A percentile compares a stretch with the other conserved stretches of the same genome.
These are phyloP conservation scores for Talaromyces thailandensis DNA, from an alignment of 495 filamentous ascomycete genomes.

Conservation along the genomic window DNA sequence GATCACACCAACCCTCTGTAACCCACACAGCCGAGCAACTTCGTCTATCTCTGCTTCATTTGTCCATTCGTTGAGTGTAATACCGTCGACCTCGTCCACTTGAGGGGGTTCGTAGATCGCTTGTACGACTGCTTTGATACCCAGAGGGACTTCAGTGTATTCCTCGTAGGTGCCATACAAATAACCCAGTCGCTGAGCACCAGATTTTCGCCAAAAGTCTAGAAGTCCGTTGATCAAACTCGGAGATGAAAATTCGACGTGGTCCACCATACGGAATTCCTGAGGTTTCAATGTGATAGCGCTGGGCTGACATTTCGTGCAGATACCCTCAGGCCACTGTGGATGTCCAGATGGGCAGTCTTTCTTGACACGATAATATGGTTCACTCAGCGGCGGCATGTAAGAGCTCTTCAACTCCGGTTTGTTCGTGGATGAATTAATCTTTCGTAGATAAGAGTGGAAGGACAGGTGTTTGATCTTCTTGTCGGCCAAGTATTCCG, in stretches of 20 bases:
- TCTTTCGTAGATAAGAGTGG: slow-evolving; percentile 87
- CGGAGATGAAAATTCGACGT: slow-evolving; percentile 87
- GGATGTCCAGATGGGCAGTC: slow-evolving; percentile 92
- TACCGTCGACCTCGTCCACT: slow-evolving; percentile 79
- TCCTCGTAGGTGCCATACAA: slow-evolving; percentile 87
- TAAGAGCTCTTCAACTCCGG: slow-evolving; percentile 84
- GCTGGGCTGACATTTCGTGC: slow-evolving; percentile 96
- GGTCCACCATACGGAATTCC: slow-evolving; percentile 94
- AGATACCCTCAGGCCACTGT: slow-evolving; percentile 94
- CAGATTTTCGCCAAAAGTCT: slow-evolving; percentile 80
- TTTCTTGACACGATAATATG: slow-evolving; percentile 79
- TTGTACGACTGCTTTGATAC: slow-evolving; percentile 93
- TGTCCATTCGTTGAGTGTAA: slow-evolving; percentile 80
- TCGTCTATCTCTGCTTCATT: slow-evolving; percentile 77
- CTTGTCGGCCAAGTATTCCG: slow-evolving; percentile 78
- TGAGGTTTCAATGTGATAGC: slow-evolving; percentile 94
- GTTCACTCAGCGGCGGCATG: slow-evolving; percentile 92
- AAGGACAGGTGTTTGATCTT: slow-evolving; percentile 99
- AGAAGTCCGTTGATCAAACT: slow-evolving; percentile 78
- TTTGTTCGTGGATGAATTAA: slow-evolving; percentile 94
- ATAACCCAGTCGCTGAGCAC: slow-evolving; percentile 75
- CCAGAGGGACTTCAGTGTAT: slow-evolving; percentile 86
- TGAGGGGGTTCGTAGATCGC: slow-evolving; percentile 97
- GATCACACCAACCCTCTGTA: slow-evolving; percentile 88
- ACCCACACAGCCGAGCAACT: slow-evolving; percentile 72